These are phyloP conservation scores for Saturnispora saitoi DNA, from an alignment of 805 yeast genomes.

Conservation along the genomic window DNA sequence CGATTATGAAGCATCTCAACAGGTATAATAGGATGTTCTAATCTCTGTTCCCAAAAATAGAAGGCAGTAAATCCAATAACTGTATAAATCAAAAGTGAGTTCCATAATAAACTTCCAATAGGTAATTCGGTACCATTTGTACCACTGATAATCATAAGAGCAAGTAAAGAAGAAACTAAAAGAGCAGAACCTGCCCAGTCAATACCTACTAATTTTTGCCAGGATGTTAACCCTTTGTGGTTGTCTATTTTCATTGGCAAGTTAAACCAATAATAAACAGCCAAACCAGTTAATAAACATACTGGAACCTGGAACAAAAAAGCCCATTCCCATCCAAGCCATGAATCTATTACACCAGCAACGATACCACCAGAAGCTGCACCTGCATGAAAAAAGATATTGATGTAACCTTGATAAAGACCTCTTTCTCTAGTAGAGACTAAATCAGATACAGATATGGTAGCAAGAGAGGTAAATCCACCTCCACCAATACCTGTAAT, in stretches of 20 bases:
- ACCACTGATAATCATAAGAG: slow-evolving; percentile 57
- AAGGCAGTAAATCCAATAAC: slow-evolving; percentile 13
- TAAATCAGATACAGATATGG: slow-evolving; percentile 69
- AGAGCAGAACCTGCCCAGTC: slow-evolving; percentile 56
- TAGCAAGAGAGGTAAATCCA: slow-evolving; percentile 66
- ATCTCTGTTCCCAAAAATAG: slow-evolving; percentile 13
- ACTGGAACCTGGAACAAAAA: slow-evolving; percentile 48
- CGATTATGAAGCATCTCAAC: slow-evolving; percentile 46
- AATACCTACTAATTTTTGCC: slow-evolving; percentile 12
- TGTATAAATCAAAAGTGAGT: slow-evolving; percentile 13
- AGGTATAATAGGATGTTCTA: slow-evolving; percentile 58
- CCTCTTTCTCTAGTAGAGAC: slow-evolving; percentile 74
- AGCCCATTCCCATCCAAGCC: slow-evolving; percentile 60
- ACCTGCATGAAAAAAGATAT: slow-evolving; percentile 69
- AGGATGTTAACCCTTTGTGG: slow-evolving; percentile 27
- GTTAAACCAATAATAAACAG: slow-evolving; percentile 31
- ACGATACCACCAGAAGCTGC: slow-evolving; percentile 62
- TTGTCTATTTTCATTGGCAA: slow-evolving; percentile 27
- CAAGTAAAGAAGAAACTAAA: slow-evolving; percentile 47
- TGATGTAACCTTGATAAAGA: slow-evolving; percentile 73
- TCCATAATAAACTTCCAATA: slow-evolving; percentile 39
- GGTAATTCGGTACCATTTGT: slow-evolving; percentile 50
- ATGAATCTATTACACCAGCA: slow-evolving; percentile 48
- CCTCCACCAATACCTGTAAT: slow-evolving; percentile 88
- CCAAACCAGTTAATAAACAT: slow-evolving; percentile 33